Percentiles rank a stretch among this genome's conserved stretches.
phyloP scores from a whole-genome alignment of 139 green algal genomes.

The Chlorella sp. region DNA sequence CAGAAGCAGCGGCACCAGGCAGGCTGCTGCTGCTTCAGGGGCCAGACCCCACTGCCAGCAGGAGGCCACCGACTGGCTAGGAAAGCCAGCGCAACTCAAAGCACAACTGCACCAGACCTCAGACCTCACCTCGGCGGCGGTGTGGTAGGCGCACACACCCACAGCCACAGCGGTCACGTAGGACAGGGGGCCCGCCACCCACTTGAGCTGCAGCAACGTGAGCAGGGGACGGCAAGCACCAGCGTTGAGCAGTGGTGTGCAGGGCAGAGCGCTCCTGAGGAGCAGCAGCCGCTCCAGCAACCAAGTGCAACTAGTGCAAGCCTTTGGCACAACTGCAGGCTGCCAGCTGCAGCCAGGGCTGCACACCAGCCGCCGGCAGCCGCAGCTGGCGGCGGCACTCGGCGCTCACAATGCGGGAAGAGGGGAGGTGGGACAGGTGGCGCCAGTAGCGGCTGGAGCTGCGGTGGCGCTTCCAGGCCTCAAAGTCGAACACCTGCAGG shows the following conservation, averaged over 20 bases:
- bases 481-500: slow-evolving; percentile 28
- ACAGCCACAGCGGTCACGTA: not conserved
- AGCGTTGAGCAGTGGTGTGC: no score
- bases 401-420: no score
- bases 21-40: no score
- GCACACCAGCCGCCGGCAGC: not conserved
- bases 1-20: no score
- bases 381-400: no score
- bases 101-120: no score
- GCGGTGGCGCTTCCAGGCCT: slow-evolving; percentile 26
- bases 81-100: no score
- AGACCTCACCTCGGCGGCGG: not conserved
- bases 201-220: not conserved
- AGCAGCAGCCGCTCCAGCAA: not conserved
- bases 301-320: no score
- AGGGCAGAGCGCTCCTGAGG: not conserved
- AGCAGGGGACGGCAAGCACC: no score
- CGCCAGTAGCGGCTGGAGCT: slow-evolving; percentile 26
- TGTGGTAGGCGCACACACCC: not conserved
- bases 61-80: no score
- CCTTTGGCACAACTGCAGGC: no score
- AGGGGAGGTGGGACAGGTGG: slow-evolving; percentile 1
- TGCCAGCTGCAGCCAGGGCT: not conserved
- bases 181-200: not conserved
- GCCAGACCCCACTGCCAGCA: no score